These are phyloP conservation scores for Agastache rugosa DNA, from an alignment of 257 asterid species.

Conservation along the genomic window DNA sequence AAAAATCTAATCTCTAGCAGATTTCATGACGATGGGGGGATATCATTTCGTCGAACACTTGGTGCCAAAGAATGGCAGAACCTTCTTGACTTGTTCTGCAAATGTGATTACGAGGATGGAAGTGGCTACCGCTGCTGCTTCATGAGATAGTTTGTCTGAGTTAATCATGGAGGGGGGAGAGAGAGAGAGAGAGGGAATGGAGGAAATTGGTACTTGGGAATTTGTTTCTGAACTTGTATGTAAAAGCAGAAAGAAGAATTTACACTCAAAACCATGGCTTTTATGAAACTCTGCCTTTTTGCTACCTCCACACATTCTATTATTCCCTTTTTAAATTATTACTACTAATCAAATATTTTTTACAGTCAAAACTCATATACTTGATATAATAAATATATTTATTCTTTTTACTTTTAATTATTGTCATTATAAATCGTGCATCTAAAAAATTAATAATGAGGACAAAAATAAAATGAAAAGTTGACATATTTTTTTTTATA, in stretches of 20 bases:
- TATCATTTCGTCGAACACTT: background rate
- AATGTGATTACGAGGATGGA: background rate
- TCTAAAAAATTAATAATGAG: too few relatives aligned
- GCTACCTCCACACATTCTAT: background rate
- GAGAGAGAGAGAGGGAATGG: slow-evolving; percentile 11
- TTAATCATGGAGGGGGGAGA: slow-evolving; percentile 17
- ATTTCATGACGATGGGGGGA: slow-evolving; percentile 2
- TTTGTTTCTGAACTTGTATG: background rate
- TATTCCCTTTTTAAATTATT: too few relatives aligned
- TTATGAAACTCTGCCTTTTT: background rate
- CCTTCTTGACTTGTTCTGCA: background rate
- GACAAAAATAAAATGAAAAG: too few relatives aligned
- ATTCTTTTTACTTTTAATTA: too few relatives aligned
- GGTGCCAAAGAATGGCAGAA: background rate
- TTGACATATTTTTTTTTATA: too few relatives aligned
- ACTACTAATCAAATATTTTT: too few relatives aligned
- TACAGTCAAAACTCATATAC: too few relatives aligned
- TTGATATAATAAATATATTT: too few relatives aligned
- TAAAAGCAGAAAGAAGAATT: slow-evolving; percentile 24
- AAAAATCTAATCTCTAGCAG: slow-evolving; percentile 34
- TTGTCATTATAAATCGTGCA: too few relatives aligned
- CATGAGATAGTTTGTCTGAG: background rate
- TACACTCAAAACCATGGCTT: slow-evolving; percentile 36
- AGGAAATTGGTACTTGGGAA: slow-evolving; percentile 14
- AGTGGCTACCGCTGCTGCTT: slow-evolving; percentile 8